Evolutionary conservation across 352 stramenopile species (phyloP), one percentile per base, ranked within the genome.

Genomic region (Pythium coloratum): DNA sequence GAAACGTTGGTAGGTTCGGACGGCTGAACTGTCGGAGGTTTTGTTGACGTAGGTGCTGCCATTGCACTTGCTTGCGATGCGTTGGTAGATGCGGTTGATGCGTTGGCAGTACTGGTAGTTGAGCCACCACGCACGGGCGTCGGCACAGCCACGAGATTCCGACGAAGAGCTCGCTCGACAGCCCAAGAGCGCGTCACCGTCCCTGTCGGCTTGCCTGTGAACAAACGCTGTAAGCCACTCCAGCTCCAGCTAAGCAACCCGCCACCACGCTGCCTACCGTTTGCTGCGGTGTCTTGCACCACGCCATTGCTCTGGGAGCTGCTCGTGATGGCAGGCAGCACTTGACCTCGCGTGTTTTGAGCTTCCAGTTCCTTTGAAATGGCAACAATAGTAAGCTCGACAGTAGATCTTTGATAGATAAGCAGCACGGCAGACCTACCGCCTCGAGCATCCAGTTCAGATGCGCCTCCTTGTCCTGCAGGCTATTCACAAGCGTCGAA

Each of bases 401-500:
- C n/a, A 49, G 1, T 36, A 24, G 20, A 24, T 24, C 20, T 24
- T 24, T 24, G 20, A 24, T 24, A 24, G 20, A 24, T 24, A 24
- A 24, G 20, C 20, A 24, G 20, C 20, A 24, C 20, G 14, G 44
- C 12, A 18, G 5, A 30, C 71, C 13, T 75, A 90, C 81, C 33
- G 79, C 81, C 64, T 91, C 82, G 0, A 91, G 70, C 78, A 91
- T 91, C 80, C 76, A 88, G 63, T 91, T 86, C 7, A 91, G 73
- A 18, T 72, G 76, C 24, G 76, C 79, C 60, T 91, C 80, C 53
- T 88, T 86, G 54, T 75, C 79, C 33, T 89, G 78, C 16, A 91
- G 71, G 24, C 76, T 70, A 40, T 36, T 83, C 40, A 89, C 74
- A 10, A 91, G 73, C 20, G 51, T 67, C 51, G 26, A 73, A 6